Base-by-base conservation (phyloP, 2,329 filamentous ascomycete genomes). In the Diaporthe capsici region DNA sequence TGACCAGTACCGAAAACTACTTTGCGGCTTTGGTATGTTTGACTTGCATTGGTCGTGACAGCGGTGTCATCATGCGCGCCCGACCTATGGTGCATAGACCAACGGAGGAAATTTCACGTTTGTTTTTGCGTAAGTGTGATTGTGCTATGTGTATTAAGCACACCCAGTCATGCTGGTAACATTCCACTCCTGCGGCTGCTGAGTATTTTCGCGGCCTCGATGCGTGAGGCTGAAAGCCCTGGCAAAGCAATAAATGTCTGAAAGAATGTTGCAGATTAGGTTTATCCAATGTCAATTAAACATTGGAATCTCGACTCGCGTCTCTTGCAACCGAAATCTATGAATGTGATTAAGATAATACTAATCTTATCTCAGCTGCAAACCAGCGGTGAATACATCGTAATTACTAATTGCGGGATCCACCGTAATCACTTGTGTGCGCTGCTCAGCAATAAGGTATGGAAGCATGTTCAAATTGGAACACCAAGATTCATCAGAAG, bases 261-360 rank as follows among this genome's bases (percentile, higher is more conserved):
- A 44, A 1, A 15, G 5, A 17, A 17, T 44, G 12, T 17, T 5
- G 1, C 1, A 44, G 42, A 17, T 44, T 17, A 15, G 12, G 42
- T 6, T 0, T 39, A 10, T 12, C 10, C 37, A 44, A 1, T 1
- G 12, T 44, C 0, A 44, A 44, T 44, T 17, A 44, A 13, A 13
- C 42, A 0, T 44, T 17, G 0, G 4, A 17, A 44, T 7, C 1
- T 44, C 1, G 42, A 44, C 12, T 17, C 0, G 0, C 0, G 22
- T n/a, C 47, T 49, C 22, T 49, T 4, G 1, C 22, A 22, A n/a
- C n/a, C n/a, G n/a, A n/a, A n/a, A n/a, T n/a, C n/a, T n/a, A n/a
- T n/a, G n/a, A n/a, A n/a, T n/a, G n/a, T n/a, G n/a, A n/a, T n/a
- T n/a, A n/a, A n/a, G n/a, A n/a, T n/a, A n/a, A n/a, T n/a, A n/a